A percentile compares a stretch with the other conserved stretches of the same genome.
Conservation (phyloP, 331 rosid genomes). For the Saraca asoca region DNA sequence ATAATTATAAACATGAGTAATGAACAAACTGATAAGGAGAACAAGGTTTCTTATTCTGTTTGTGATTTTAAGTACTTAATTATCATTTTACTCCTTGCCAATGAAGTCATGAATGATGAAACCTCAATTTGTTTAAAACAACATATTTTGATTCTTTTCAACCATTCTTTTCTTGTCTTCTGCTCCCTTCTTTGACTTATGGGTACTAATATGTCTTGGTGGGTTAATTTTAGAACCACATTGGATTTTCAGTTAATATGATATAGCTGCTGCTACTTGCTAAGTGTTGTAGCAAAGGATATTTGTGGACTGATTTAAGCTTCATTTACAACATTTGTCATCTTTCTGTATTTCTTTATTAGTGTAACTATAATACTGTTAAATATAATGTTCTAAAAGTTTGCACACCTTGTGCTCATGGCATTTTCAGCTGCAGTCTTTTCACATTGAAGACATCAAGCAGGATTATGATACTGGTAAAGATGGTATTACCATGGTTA, state of each 20-base stretch:
- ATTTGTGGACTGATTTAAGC: not conserved
- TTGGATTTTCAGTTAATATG: not conserved
- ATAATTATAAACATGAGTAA: conserved; percentile 1
- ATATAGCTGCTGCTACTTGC: conserved; percentile 23
- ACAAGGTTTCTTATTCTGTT: conserved; percentile 12
- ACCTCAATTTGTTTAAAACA: not conserved
- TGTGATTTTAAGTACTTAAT: not conserved
- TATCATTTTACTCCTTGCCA: not conserved
- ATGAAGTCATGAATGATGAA: conserved; percentile 14
- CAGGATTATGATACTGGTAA: conserved; percentile 92
- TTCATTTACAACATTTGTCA: not conserved
- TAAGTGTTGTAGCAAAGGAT: not conserved
- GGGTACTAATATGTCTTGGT: not conserved
- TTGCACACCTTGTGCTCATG: conserved; percentile 12
- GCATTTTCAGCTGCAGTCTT: conserved; percentile 65
- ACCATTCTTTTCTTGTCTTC: not conserved
- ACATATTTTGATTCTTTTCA: conserved; percentile 28
- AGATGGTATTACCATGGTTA: conserved; percentile 74
- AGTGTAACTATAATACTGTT: not conserved
- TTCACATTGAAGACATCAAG: conserved; percentile 67
- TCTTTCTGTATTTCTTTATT: not conserved
- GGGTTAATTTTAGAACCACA: not conserved
- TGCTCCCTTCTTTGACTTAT: not conserved
- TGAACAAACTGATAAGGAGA: not conserved
- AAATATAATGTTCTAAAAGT: conserved; percentile 17